A percentile compares a stretch with the other conserved stretches of the same genome.
Evolutionary conservation across 345 rosid genomes (phyloP).

Genomic region (Pugionium dolabratum): DNA sequence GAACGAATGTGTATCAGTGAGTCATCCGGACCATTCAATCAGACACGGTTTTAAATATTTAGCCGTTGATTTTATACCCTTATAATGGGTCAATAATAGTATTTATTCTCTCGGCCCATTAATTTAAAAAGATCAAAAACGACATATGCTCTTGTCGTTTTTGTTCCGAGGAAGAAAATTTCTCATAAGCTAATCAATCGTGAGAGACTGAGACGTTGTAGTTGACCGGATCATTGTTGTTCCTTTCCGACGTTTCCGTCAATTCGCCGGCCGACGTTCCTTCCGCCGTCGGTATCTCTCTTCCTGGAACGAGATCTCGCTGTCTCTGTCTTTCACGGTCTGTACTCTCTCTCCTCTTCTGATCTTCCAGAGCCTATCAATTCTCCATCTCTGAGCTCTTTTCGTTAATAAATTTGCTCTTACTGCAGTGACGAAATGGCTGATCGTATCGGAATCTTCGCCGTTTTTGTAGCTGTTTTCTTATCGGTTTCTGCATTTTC

Average conservation of each 20-base stretch:
- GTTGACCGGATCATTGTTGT: slow-evolving; percentile 41
- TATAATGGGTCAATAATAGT: background rate
- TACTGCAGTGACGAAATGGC: slow-evolving; percentile 50
- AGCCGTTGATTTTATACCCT: too few relatives aligned
- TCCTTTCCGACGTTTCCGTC: background rate
- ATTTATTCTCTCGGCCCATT: slow-evolving; percentile 11
- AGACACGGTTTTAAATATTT: too few relatives aligned
- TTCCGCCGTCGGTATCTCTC: slow-evolving; percentile 4
- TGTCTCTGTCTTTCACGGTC: background rate
- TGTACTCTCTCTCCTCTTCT: slow-evolving; percentile 2
- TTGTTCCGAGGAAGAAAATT: slow-evolving; percentile 1
- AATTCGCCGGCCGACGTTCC: slow-evolving; percentile 29
- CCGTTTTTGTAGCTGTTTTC: slow-evolving; percentile 38
- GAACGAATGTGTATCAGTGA: too few relatives aligned
- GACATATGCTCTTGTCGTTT: background rate
- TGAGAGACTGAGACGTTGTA: slow-evolving; percentile 38
- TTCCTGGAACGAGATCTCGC: background rate
- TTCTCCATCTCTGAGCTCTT: slow-evolving; percentile 23
- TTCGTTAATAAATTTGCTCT: slow-evolving; percentile 13
- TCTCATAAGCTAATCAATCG: slow-evolving; percentile 4
- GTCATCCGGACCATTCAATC: too few relatives aligned
- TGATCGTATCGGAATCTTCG: slow-evolving; percentile 45
- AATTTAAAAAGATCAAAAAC: background rate
- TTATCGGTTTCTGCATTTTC: slow-evolving; percentile 45
- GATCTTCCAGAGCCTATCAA: slow-evolving; percentile 12